Conservation (phyloP, 805 yeast genomes). For the Cyberlindnera bimundalis region DNA sequence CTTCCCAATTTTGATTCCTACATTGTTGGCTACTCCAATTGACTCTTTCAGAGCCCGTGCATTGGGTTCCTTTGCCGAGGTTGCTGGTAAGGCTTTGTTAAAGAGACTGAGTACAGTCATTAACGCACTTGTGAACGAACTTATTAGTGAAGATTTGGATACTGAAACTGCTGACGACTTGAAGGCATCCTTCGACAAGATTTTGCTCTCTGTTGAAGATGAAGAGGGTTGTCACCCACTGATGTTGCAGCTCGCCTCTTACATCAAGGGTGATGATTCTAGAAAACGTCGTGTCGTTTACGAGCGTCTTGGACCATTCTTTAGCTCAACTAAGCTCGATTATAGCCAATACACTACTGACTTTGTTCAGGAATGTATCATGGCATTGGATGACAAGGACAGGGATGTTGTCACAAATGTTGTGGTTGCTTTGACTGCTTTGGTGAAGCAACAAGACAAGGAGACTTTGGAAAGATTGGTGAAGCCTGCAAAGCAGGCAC, state of each 20-base stretch:
- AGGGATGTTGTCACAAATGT: slow-evolving; percentile 60
- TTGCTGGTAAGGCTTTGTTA: slow-evolving; percentile 81
- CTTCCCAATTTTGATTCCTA: slow-evolving; percentile 90
- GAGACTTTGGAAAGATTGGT: slow-evolving; percentile 74
- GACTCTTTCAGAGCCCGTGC: slow-evolving; percentile 85
- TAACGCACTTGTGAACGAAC: slow-evolving; percentile 64
- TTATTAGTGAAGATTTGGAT: slow-evolving; percentile 38
- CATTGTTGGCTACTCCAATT: slow-evolving; percentile 77
- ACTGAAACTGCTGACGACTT: slow-evolving; percentile 39
- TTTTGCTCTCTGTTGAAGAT: slow-evolving; percentile 69
- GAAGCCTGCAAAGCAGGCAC: slow-evolving; percentile 73
- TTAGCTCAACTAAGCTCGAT: slow-evolving; percentile 61
- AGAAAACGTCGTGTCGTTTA: slow-evolving; percentile 60
- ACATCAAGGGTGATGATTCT: slow-evolving; percentile 74
- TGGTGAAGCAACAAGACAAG: slow-evolving; percentile 72
- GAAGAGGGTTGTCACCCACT: slow-evolving; percentile 82
- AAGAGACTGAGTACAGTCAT: slow-evolving; percentile 70
- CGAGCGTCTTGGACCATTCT: slow-evolving; percentile 68
- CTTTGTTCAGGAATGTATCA: slow-evolving; percentile 65
- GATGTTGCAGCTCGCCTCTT: slow-evolving; percentile 71
- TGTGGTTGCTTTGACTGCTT: slow-evolving; percentile 57
- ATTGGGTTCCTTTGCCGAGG: slow-evolving; percentile 80
- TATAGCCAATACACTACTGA: slow-evolving; percentile 72
- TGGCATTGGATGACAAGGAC: slow-evolving; percentile 69
- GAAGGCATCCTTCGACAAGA: slow-evolving; percentile 56